Conservation (phyloP, 164 flowering plant species). For the Vitis riparia region DNA sequence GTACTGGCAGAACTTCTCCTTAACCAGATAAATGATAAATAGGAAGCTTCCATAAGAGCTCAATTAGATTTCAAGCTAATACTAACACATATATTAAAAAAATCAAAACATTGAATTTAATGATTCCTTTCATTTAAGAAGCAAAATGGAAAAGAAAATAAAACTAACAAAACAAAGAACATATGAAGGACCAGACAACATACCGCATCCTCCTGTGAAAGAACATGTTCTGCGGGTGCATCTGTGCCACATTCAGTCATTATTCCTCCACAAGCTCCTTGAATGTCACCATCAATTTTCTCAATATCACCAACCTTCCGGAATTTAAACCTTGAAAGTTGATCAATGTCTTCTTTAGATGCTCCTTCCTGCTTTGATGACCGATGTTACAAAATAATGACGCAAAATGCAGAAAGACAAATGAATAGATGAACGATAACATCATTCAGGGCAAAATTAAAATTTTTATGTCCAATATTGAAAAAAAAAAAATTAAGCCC, state of each 20-base stretch:
- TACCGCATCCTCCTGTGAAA: slow-evolving; percentile 48
- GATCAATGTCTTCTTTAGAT: slow-evolving; percentile 51
- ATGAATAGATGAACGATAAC: too few species aligned
- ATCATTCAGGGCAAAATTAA: too few species aligned
- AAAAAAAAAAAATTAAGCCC: too few species aligned
- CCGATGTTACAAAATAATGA: not conserved
- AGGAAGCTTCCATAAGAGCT: too few species aligned
- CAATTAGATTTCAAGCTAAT: too few species aligned
- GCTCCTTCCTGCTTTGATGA: slow-evolving; percentile 49
- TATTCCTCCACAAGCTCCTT: slow-evolving; percentile 38
- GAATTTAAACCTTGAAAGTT: slow-evolving; percentile 45
- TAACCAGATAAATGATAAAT: too few species aligned
- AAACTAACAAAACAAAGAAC: not conserved
- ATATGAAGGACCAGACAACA: slow-evolving; percentile 3
- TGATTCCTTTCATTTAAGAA: not conserved
- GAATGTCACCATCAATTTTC: slow-evolving; percentile 31
- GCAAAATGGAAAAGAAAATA: not conserved
- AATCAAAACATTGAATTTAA: not conserved
- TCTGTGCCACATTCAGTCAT: slow-evolving; percentile 50
- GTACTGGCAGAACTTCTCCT: not conserved
- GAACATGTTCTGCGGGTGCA: slow-evolving; percentile 38
- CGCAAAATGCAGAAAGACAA: not conserved
- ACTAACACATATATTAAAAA: not conserved
- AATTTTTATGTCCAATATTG: too few species aligned
- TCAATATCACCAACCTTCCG: slow-evolving; percentile 24